Evolutionary conservation across 1,139 yeast species (phyloP), one percentile per base, ranked within the genome.

Genomic region (Debaryomyces coudertii): DNA sequence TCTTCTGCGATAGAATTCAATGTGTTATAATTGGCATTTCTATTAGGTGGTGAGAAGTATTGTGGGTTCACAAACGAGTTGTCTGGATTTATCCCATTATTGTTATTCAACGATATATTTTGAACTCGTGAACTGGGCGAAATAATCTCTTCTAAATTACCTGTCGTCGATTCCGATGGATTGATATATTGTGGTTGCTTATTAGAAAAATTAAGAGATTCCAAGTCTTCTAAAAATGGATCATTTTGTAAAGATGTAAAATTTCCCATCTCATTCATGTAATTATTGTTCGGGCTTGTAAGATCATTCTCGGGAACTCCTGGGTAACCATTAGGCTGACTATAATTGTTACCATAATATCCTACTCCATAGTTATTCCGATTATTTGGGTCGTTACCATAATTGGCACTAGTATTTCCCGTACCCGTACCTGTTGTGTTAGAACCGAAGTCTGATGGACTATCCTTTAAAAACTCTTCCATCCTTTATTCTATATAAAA

Each of bases 11-110:
- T 69, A 2, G 72, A 57, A 41, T 67, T 63, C 40, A 70, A 59
- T 12, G 63, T 55, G 47, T 61, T 61, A 44, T 60, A 69, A 46
- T 65, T 45, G 8, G 42, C 23, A 42, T 53, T 53, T 42, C 57
- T 63, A 14, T 57, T 61, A 5, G 73, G 66, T 2, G 79, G 79
- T 1, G 77, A 71, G 47, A 74, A 74, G 54, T 72, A 73, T 48
- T 71, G 76, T 5, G 77, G 68, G 43, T 66, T 70, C 40, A 71
- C 54, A 43, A 68, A 71, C 39, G 62, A 48, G 36, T 53, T 50
- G 42, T 55, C 51, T 18, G 48, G 52, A 27, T 48, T 53, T 24
- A 45, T 49, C 29, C 49, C 54, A 28, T 37, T 37, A 43, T 57
- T 20, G 22, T 20, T 57, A 43, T 56, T 52, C 14, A 51, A 45